phyloP scores from a whole-genome alignment of 495 filamentous ascomycete genomes.

The Aspergillus sclerotiicarbonarius region DNA sequence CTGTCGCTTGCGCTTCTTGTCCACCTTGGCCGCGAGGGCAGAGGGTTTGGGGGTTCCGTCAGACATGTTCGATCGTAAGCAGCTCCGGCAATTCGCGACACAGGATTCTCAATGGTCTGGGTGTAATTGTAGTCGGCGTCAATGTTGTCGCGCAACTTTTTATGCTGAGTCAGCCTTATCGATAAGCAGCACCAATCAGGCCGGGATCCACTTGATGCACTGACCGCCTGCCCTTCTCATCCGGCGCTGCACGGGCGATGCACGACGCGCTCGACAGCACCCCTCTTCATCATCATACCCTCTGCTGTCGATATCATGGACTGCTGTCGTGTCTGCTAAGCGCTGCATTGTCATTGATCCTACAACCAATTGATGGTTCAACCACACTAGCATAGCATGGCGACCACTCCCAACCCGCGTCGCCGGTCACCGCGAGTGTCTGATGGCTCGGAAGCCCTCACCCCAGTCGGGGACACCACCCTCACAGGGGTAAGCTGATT shows the following conservation, averaged over 20 bases:
- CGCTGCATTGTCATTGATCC: not conserved
- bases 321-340: not conserved
- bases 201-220: constrained; percentile 6
- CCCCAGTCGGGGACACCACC: constrained; percentile 34
- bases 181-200: constrained; percentile 33
- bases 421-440: constrained; percentile 31
- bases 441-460: constrained; percentile 21
- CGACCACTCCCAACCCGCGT: constrained; percentile 38
- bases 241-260: not conserved
- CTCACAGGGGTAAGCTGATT: constrained; percentile 29
- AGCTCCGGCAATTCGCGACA: too few species aligned
- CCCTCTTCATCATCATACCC: not conserved
- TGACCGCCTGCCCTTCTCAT: not conserved
- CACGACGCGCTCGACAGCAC: not conserved
- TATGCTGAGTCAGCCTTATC: constrained; percentile 39
- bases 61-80: constrained; percentile 13
- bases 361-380: not conserved
- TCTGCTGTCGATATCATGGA: not conserved
- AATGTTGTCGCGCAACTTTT: constrained; percentile 13
- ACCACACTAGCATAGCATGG: constrained; percentile 19
- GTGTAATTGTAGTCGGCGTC: not conserved
- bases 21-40: constrained; percentile 37
- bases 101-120: constrained; percentile 1
- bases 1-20: constrained; percentile 54
- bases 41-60: constrained; percentile 14